Base-by-base conservation (phyloP, 2,329 filamentous ascomycete genomes). In the Alternaria triticimaculans region DNA sequence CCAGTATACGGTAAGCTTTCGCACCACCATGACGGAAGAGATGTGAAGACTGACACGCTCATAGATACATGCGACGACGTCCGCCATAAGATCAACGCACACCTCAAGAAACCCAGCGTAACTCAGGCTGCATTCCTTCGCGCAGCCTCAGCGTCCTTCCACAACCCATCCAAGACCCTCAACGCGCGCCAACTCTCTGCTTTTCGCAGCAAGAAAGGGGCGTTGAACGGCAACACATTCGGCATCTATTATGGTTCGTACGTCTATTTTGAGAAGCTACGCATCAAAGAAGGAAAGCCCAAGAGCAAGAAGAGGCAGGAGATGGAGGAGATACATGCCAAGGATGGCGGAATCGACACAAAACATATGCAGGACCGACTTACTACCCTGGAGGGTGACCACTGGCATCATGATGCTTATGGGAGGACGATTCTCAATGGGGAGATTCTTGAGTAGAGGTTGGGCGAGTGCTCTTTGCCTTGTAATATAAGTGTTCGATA, bases 201-300 rank as follows among this genome's bases (percentile, higher is more conserved):
- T 43, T 89, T 89, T 68, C 80, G 87, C 55, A 72, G 71, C 6
- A 85, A 85, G 69, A 85, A 83, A 59, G 87, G 86, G 0, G 61
- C 81, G 0, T 78, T 76, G 10, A 78, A 80, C 3, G 87, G 87
- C 5, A 85, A 85, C 57, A 84, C 82, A 3, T 84, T 79, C 56
- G 67, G 69, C 9, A 78, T 85, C 2, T 89, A 84, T 70, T 88
- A 89, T 67, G 83, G 82, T 4, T 81, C 80, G 0, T 89, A 89
- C 70, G 82, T 87, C 20, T 88, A 84, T 73, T 89, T 89, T 68
- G 87, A 89, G 78, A 89, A 89, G 79, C 65, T 85, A 67, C 78
- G 87, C 15, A 76, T 89, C 58, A 81, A 81, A 69, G 80, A 86
- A 56, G 77, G 79, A 0, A 87, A 86, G 74, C 78, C 83, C 48